Evolutionary conservation across 306 rosid genomes (phyloP), one percentile per base, ranked within the genome.

Genomic region (Sphenostylis stenocarpa): DNA sequence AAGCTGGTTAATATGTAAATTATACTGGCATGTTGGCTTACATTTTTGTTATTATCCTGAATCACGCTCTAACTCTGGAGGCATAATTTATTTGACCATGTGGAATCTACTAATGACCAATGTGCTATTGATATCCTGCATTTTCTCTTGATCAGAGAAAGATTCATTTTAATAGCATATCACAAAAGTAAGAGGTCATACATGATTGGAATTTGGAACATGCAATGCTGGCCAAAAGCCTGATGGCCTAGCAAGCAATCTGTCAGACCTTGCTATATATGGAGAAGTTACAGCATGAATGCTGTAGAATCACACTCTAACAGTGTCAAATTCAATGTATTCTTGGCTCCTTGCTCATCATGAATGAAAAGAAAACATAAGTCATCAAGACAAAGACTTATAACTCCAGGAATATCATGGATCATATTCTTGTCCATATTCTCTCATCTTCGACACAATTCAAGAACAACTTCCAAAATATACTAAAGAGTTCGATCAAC

Each of bases 111-210:
- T 17, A 13, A 23, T 12, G 21, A 53, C 19, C 51, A 39, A 20
- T 56, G 43, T 55, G 19, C 65, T 51, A 49, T 33, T 13, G 34
- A 13, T 49, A 49, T 51, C 62, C 7, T 70, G 64, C 20, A 48
- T 69, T 3, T 70, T 11, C 61, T 6, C 4, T n/a, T n/a, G n/a
- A n/a, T 3, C 28, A 29, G 31, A 70, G 19, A 55, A 55, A 57
- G 38, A 72, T 21, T 52, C 38, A 72, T 20, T 70, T 52, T 55
- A 61, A 16, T n/a, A 61, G 67, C 67, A 69, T 38, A 38, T 38
- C 8, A 2, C 12, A 38, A 12, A 38, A 38, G 43, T 38, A 72
- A 36, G 52, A 20, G 15, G 9, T 34, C 52, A 23, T 72, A 36
- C 53, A 55, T 20, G 65, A 71, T 20, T 53, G 14, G 51, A 34